Base-by-base conservation (phyloP, 345 rosid genomes). In the Lagerstroemia speciosa region DNA sequence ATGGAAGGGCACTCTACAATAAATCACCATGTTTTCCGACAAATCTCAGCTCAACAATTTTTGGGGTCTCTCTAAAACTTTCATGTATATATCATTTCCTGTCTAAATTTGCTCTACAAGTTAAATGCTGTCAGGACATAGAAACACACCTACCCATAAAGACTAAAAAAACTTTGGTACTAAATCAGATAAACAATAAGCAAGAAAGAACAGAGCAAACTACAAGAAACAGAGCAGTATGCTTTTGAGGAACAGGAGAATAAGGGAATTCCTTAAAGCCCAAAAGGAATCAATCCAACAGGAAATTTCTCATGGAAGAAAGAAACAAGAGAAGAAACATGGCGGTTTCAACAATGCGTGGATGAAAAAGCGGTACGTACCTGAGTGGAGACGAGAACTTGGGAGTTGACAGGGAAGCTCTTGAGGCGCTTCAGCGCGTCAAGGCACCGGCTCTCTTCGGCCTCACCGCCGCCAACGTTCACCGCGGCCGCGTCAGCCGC, bases 321-420 rank as follows among this genome's bases (percentile, higher is more conserved):
- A 5, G 6, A 43, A 40, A 32, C 27, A 1, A 3, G 36, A 30
- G 14, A 33, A 64, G 1, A 26, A 10, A n/a, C 11, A 26, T 10
- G 12, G 12, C 24, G 11, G 22, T 8, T 22, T 55, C 61, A 26
- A 55, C 61, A 55, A 55, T 55, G 61, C 2, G 30, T 9, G 31
- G 61, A 24, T 24, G 30, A 55, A 57, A 57, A 26, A 19, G n/a
- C 16, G 27, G 30, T 27, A 22, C 16, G 15, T 0, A 81, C 83
- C 87, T 81, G 83, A n/a, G 85, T 73, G 66, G 85, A 81, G 30
- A 77, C 76, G 57, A 81, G 78, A 50, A 76, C 62, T 26, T 78
- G 80, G 63, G 61, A 68, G 34, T 72, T 78, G 30, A 79, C 62
- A 0, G 85, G 74, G 22, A 77, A 63, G 55, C 64, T 65, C 71